Evolutionary conservation across 495 filamentous ascomycete genomes (phyloP), one percentile per base, ranked within the genome.

Genomic region (Xylaria longipes): DNA sequence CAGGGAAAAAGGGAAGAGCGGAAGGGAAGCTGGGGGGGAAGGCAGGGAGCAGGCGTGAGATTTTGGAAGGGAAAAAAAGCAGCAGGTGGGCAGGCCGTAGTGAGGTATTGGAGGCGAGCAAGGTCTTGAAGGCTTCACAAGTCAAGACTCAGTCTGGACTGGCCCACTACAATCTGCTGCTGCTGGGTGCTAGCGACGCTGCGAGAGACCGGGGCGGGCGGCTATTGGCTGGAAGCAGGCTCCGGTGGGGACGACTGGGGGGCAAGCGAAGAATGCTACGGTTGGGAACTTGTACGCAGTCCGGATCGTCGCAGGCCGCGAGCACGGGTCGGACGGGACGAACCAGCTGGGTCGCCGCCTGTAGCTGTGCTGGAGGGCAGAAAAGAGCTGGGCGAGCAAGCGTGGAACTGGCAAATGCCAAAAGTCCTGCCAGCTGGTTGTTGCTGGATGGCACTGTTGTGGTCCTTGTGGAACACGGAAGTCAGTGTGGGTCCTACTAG

Each of bases 1-100:
- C 33, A 56, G 25, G 22, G 45, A 12, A 61, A 39, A 25, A 52
- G 45, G 35, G 57, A 37, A 70, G 61, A 57, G 65, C 61, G 64
- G 70, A 66, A 57, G 60, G 56, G 54, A 75, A 75, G 71, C 70
- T 64, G 75, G 75, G 77, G 71, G 29, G 60, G 65, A 68, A 43
- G 56, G 61, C 52, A 75, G 72, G 67, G 68, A 63, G 79, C 72
- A 76, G 33, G 27, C 25, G 65, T 72, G 54, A 67, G 70, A 72
- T 68, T 72, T 72, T 35, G 63, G 45, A 63, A 68, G 57, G 64
- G 64, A 63, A 68, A 68, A 72, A 48, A 68, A 37, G 70, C 62
- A 65, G 17, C 61, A 39, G 69, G 69, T 65, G 69, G 61, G 69
- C 60, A 71, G 69, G 60, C 56, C 33, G 52, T 43, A 63, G 63